Evolutionary conservation across 495 filamentous ascomycete species (phyloP), one percentile per base, ranked within the genome.

Genomic region (Sordaria brevicollis): DNA sequence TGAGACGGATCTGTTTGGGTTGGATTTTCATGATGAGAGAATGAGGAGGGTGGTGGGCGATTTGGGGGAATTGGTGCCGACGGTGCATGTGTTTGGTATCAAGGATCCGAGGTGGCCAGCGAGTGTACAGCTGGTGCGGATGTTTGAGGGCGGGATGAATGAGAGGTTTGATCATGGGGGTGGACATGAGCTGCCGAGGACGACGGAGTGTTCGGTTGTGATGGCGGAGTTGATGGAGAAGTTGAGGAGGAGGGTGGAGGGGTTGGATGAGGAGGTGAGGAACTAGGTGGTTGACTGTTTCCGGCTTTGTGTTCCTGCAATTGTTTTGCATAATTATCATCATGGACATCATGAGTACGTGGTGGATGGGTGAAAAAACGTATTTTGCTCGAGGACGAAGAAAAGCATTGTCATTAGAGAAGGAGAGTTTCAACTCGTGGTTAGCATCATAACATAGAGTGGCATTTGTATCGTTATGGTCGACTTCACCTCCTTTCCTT

Each of bases 81-180:
- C 89, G 9, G 86, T 87, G 65, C 87, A 90, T 76, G 77, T 90
- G 17, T 89, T 86, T 70, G 88, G 89, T 0, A 75, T 70, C 4
- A 86, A 86, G 66, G 88, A 90, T 75, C 87, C 87, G 5, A 70
- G 86, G 49, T 89, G 83, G 75, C 81, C 84, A 2, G 75, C 85
- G 4, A 83, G 84, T 15, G 69, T 88, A 49, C 87, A 90, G 72
- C 74, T 90, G 39, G 84, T 83, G 57, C 79, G 83, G 9, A 78
- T 88, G 35, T 89, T 86, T 67, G 82, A 86, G 39, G 79, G 79
- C 1, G 83, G 82, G 69, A 79, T 79, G 37, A 57, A 57, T 29
- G 49, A 57, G 25, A 57, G 49, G 49, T 88, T 82, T 73, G 80
- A 87, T 69, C 87, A 90, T 74, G 77, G 78, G 0, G 86, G 86